Evolutionary conservation across 1,139 yeast genomes (phyloP).

Genomic region (Protomyces arabidopsidicola): DNA sequence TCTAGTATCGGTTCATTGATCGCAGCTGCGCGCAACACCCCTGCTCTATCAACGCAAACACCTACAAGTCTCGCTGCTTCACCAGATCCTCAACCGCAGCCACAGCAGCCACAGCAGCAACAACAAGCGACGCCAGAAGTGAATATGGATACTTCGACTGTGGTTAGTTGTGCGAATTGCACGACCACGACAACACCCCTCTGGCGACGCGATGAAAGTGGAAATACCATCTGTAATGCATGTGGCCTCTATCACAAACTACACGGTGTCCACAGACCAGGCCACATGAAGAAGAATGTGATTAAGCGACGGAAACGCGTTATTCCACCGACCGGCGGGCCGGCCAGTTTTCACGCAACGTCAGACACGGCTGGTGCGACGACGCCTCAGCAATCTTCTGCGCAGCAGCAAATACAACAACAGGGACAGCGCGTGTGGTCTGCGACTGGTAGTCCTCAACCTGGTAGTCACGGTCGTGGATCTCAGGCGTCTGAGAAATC

Average conservation of each 20-base stretch:
- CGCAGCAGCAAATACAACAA: neutral
- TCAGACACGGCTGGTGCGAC: neutral
- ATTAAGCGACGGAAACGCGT: constrained; percentile 57
- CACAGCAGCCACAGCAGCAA: neutral
- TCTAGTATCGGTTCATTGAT: neutral
- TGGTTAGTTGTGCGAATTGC: constrained; percentile 48
- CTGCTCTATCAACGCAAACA: neutral
- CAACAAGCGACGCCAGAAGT: neutral
- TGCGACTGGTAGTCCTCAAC: neutral
- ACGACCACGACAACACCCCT: constrained; percentile 79
- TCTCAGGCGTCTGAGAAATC: too few relatives aligned
- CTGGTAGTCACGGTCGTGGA: neutral
- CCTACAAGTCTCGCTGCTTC: neutral
- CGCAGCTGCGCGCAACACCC: neutral
- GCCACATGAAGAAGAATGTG: constrained; percentile 64
- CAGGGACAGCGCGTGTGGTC: neutral
- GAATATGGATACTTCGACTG: neutral
- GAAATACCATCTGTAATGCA: constrained; percentile 79
- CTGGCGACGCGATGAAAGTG: constrained; percentile 79
- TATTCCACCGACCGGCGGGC: constrained; percentile 5
- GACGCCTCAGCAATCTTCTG: neutral
- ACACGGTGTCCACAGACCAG: constrained; percentile 76
- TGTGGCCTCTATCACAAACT: constrained; percentile 71
- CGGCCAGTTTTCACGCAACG: neutral
- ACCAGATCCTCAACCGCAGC: neutral